These are phyloP conservation scores for Metarhizium rileyi DNA, from an alignment of 2,329 filamentous ascomycete genomes.

Conservation along the genomic window DNA sequence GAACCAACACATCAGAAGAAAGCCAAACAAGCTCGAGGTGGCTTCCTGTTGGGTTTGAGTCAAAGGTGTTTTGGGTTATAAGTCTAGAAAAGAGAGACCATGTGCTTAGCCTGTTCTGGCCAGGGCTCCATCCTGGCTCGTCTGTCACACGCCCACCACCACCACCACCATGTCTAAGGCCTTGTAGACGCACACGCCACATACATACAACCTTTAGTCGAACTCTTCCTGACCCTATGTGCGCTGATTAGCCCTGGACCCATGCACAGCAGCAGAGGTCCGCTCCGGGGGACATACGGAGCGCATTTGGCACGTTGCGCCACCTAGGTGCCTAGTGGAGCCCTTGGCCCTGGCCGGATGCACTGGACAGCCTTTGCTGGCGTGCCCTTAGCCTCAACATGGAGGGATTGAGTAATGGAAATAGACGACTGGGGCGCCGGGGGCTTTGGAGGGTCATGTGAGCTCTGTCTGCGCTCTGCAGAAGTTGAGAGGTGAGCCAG, in stretches of 20 bases:
- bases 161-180: not conserved
- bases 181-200: not conserved
- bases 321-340: not conserved
- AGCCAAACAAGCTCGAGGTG: not conserved
- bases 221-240: not conserved
- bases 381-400: slow-evolving; percentile 2
- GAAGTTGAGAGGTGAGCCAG: too few relatives aligned
- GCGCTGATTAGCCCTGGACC: not conserved
- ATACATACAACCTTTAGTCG: not conserved
- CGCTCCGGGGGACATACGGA: not conserved
- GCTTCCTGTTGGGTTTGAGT: not conserved
- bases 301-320: not conserved
- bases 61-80: slow-evolving; percentile 3
- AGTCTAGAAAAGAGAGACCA: not conserved
- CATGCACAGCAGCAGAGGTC: not conserved
- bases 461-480: too few relatives aligned
- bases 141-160: not conserved
- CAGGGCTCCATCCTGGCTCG: not conserved
- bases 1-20: not conserved
- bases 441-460: slow-evolving; percentile 8
- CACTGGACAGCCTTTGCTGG: slow-evolving; percentile 5
- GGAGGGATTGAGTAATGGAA: slow-evolving; percentile 12
- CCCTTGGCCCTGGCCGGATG: slow-evolving; percentile 1
- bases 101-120: not conserved
- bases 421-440: slow-evolving; percentile 2